Evolutionary conservation across 768 basidiomycete genomes (phyloP), one percentile per base, ranked within the genome.

Genomic region (Serendipita indica): DNA sequence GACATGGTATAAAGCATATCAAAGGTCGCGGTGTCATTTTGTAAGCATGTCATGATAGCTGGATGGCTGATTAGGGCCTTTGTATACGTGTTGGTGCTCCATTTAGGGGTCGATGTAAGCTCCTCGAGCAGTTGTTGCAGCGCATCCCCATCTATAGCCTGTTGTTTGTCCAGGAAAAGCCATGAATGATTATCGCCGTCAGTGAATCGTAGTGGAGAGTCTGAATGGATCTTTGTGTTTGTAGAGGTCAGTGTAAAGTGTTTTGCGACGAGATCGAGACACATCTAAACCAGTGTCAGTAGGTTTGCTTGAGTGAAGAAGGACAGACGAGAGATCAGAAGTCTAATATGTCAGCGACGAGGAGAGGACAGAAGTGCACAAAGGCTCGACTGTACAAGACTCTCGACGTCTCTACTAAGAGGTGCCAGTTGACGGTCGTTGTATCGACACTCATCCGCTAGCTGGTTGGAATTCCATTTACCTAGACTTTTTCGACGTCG

Each of bases 281-380:
- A 43, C 41, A 43, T 43, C 5, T 7, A 7, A 18, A 25, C 5
- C n/a, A 25, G 7, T 7, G n/a, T 7, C 7, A 5, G 18, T 25
- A 43, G 27, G 41, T 2, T 32, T 20, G 56, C 16, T 33, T 10
- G n/a, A 34, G 12, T 18, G 33, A 20, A 1, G 20, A 4, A 34
- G 32, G 33, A 33, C 28, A 59, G 35, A 35, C 43, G 32, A 28
- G 61, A 58, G 64, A 73, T 79, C 77, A 76, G 76, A 67, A 68
- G 73, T 73, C 74, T 80, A 81, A 81, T 69, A 89, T 87, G 86
- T 86, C 86, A 87, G 78, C 80, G 78, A 80, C 72, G 69, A 77
- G n/a, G 71, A 72, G 72, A 70, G 66, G 67, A 71, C 66, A 62
- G 65, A 64, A 67, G 67, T 39, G 58, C 63, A 33, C 46, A 33